A percentile compares a stretch with the other conserved stretches of the same genome.
Evolutionary conservation across 495 filamentous ascomycete species (phyloP).

Genomic region (Cetradonia linearis): DNA sequence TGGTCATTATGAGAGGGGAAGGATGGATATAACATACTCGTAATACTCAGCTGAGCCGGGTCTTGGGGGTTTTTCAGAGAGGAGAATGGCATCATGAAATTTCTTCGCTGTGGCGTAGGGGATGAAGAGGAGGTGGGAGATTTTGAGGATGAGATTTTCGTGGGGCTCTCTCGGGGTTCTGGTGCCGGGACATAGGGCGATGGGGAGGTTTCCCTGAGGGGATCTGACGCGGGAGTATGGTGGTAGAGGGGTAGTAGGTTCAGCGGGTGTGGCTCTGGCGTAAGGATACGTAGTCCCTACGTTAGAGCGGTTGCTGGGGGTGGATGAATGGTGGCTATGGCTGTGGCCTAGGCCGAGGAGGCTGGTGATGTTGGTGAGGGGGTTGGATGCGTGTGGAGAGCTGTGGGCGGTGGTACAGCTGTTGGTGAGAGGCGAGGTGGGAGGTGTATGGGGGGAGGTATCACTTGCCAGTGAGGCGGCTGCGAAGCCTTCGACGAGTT

Average conservation of each 20-base stretch:
- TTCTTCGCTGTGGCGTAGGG: background rate
- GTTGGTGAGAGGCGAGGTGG: background rate
- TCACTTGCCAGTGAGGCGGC: background rate
- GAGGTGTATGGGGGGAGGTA: background rate
- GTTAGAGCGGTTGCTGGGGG: no score
- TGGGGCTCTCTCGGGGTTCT: background rate
- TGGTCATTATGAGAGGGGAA: background rate
- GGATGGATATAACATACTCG: background rate
- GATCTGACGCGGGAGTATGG: no score
- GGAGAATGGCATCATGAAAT: background rate
- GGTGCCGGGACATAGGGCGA: background rate
- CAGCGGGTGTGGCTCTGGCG: no score
- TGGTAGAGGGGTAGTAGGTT: no score
- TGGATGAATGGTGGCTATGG: no score
- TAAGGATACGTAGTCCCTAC: no score
- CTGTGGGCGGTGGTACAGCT: background rate
- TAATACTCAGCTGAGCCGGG: background rate
- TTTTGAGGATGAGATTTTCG: background rate
- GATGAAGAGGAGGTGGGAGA: background rate
- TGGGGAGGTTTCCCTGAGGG: no score
- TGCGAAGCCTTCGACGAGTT: background rate
- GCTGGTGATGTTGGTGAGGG: background rate
- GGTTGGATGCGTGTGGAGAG: background rate
- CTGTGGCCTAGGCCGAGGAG: no score
- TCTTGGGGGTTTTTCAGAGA: background rate